These are phyloP conservation scores for Clitocybe nebularis DNA, from an alignment of 1,284 basidiomycete genomes.

Conservation along the genomic window DNA sequence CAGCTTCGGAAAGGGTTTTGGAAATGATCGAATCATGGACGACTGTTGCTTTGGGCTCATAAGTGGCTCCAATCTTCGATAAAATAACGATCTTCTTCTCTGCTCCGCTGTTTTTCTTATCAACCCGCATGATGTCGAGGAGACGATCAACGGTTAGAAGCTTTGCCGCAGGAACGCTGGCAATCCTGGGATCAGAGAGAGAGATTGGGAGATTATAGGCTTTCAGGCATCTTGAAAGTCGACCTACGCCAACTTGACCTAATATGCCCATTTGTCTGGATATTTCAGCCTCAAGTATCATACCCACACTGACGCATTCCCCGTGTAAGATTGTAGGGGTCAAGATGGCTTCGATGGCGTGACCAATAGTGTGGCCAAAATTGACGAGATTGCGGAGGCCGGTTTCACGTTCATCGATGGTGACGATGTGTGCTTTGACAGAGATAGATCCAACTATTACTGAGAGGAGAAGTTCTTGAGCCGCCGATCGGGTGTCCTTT, in stretches of 20 bases:
- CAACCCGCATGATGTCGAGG: slow-evolving; percentile 90
- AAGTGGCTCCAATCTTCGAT: slow-evolving; percentile 86
- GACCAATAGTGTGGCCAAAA: slow-evolving; percentile 95
- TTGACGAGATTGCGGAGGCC: slow-evolving; percentile 96
- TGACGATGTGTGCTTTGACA: slow-evolving; percentile 94
- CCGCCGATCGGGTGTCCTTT: slow-evolving; percentile 63
- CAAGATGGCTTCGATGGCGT: slow-evolving; percentile 92
- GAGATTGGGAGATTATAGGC: slow-evolving; percentile 86
- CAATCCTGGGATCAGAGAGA: slow-evolving; percentile 71
- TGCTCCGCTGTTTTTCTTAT: slow-evolving; percentile 95
- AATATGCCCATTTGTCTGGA: slow-evolving; percentile 85
- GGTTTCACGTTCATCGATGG: slow-evolving; percentile 92
- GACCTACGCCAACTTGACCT: slow-evolving; percentile 85
- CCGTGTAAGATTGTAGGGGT: slow-evolving; percentile 91
- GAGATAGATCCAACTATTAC: slow-evolving; percentile 86
- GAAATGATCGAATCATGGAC: slow-evolving; percentile 81
- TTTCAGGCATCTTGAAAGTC: slow-evolving; percentile 79
- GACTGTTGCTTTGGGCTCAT: slow-evolving; percentile 88
- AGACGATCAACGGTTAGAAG: slow-evolving; percentile 79
- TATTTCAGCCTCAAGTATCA: slow-evolving; percentile 92
- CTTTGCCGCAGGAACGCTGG: slow-evolving; percentile 66
- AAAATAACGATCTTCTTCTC: slow-evolving; percentile 95
- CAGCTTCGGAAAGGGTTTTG: slow-evolving; percentile 77
- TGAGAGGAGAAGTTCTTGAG: slow-evolving; percentile 76
- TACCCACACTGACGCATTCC: slow-evolving; percentile 90